These are phyloP conservation scores for Isatis tinctoria DNA, from an alignment of 345 rosid species.

Conservation along the genomic window DNA sequence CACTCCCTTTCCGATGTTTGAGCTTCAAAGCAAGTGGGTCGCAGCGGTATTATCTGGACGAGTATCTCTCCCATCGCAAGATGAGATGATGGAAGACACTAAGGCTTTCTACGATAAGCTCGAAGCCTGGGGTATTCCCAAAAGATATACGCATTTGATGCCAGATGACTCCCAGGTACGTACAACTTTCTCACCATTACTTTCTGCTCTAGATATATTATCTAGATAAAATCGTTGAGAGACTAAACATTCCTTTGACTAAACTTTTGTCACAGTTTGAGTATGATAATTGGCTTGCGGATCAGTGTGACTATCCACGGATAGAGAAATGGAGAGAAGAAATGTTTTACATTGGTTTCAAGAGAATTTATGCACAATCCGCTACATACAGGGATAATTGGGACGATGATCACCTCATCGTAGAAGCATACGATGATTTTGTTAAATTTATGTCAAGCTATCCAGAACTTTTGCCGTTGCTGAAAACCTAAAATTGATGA, in stretches of 20 bases:
- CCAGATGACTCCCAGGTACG: constrained; percentile 33
- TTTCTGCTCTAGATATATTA: neutral
- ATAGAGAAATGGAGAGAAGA: constrained; percentile 60
- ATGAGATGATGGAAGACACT: constrained; percentile 40
- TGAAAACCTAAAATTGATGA: constrained; percentile 20
- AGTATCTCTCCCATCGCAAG: constrained; percentile 27
- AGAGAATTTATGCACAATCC: constrained; percentile 28
- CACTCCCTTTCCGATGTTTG: constrained; percentile 36
- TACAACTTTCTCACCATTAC: neutral
- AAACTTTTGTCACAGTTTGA: constrained; percentile 39
- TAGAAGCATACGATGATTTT: constrained; percentile 51
- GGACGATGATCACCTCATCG: constrained; percentile 54
- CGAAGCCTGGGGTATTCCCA: constrained; percentile 58
- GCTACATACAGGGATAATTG: constrained; percentile 57
- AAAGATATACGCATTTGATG: constrained; percentile 60
- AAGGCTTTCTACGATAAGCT: constrained; percentile 49
- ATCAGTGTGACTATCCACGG: constrained; percentile 34
- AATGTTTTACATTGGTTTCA: constrained; percentile 32
- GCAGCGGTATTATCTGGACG: constrained; percentile 30
- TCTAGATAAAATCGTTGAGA: neutral
- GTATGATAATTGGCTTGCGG: constrained; percentile 55
- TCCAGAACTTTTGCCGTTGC: constrained; percentile 27
- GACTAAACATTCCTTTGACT: neutral
- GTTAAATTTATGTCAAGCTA: constrained; percentile 28
- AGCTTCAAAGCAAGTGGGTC: constrained; percentile 38